Percentiles rank a stretch among this genome's conserved stretches.
These are phyloP conservation scores for Pugionium dolabratum DNA, from an alignment of 345 rosid species.

Conservation along the genomic window DNA sequence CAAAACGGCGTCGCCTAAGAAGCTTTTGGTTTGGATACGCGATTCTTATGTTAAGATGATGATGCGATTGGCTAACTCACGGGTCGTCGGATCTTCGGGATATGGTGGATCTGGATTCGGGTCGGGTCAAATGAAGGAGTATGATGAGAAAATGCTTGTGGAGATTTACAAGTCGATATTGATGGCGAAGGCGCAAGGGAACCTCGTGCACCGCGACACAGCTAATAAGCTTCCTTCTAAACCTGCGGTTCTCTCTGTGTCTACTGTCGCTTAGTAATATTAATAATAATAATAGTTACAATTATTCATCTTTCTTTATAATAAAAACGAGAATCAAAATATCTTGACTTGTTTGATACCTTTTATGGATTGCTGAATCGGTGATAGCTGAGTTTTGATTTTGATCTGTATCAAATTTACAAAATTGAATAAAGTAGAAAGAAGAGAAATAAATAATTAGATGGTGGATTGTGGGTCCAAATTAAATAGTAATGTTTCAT, in stretches of 20 bases:
- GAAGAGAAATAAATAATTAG: background rate
- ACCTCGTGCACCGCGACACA: conserved; percentile 50
- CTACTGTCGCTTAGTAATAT: conserved; percentile 17
- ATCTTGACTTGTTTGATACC: conserved; percentile 21
- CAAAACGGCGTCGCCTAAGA: conserved; percentile 48
- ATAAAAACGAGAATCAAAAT: background rate
- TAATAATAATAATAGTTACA: background rate
- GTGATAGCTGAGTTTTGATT: conserved; percentile 17
- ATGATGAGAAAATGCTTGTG: conserved; percentile 55
- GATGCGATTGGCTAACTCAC: conserved; percentile 56
- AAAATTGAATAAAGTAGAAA: no score
- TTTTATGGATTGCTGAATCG: background rate
- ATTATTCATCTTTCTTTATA: background rate
- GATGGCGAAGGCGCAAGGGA: conserved; percentile 53
- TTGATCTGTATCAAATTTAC: conserved; percentile 15
- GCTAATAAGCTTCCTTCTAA: conserved; percentile 27
- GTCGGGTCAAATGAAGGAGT: conserved; percentile 45
- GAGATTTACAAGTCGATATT: conserved; percentile 72
- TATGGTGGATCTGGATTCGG: conserved; percentile 44
- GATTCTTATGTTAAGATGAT: conserved; percentile 75
- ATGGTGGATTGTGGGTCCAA: conserved; percentile 28
- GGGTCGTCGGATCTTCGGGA: conserved; percentile 40
- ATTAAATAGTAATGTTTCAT: conserved; percentile 13
- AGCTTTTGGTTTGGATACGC: conserved; percentile 54
- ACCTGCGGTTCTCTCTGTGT: conserved; percentile 30